These are phyloP conservation scores for Orobanche coerulescens DNA, from an alignment of 257 asterid genomes.

Conservation along the genomic window DNA sequence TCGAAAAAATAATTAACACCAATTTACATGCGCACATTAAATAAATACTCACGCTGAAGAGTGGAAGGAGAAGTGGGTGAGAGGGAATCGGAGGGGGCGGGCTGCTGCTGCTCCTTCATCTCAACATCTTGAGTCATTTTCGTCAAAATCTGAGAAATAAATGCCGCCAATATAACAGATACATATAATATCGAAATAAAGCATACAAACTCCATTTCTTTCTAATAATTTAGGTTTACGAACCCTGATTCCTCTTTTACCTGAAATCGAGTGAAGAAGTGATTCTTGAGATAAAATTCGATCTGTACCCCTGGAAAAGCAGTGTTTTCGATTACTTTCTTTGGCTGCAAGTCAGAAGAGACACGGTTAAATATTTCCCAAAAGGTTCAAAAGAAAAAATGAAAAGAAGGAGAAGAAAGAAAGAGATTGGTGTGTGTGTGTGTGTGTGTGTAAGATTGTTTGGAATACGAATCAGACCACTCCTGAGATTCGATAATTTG, in stretches of 20 bases:
- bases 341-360: conserved; percentile 28
- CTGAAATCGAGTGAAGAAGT: conserved; percentile 16
- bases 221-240: background rate
- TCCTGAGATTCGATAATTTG: conserved; percentile 21
- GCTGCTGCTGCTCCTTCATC: conserved; percentile 71
- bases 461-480: conserved; percentile 5
- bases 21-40: background rate
- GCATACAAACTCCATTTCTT: conserved; percentile 19
- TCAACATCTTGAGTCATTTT: conserved; percentile 86
- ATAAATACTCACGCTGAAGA: conserved; percentile 45
- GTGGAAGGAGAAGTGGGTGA: conserved; percentile 40
- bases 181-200: conserved; percentile 21
- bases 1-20: background rate
- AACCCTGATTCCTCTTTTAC: conserved; percentile 4
- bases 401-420: background rate
- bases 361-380: background rate
- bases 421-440: too few relatives aligned
- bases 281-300: conserved; percentile 15
- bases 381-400: background rate
- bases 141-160: conserved; percentile 36
- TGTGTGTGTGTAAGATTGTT: background rate
- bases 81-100: conserved; percentile 40
- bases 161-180: conserved; percentile 21
- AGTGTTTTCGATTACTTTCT: conserved; percentile 36
- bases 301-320: conserved; percentile 22